Evolutionary conservation across 1,284 basidiomycete genomes (phyloP), one percentile per base, ranked within the genome.

Genomic region (Puccinia novopanici): DNA sequence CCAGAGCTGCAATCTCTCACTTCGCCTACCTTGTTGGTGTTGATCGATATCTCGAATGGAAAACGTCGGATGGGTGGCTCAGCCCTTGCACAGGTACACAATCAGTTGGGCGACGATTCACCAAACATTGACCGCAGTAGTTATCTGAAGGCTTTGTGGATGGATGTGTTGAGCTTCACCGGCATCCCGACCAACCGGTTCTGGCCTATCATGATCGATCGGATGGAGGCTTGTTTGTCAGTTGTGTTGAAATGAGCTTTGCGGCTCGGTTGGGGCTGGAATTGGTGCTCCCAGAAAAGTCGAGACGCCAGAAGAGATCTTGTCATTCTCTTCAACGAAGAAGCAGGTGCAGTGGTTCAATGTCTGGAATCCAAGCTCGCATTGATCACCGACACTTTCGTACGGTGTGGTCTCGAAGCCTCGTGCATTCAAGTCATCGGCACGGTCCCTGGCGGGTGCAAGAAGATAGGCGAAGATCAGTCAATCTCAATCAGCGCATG

Each of bases 191-290:
- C 0, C 85, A 93, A 34, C 75, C 63, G 22, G 91, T 99, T 0
- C 88, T 98, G 55, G 95, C 97, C 0, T 99, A 99, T 86, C 97
- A 99, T 86, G 97, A 99, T 98, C 96, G 96, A 27, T 98, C 96
- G 0, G 97, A 99, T 84, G 97, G 96, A 79, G 97, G 96, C 65
- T 87, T 99, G 48, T 92, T 99, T 86, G 92, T 93, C 0, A 92
- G 95, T 3, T 85, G 98, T 45, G 91, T 89, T 22, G 97, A 99
- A 87, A 99, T 99, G 97, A 90, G 91, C 61, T 98, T 99, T 84
- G 95, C 96, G 8, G 95, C 94, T 30, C 90, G 92, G 75, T 89
- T 90, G 13, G 96, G 97, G 48, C 89, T 91, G 45, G 88, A 91
- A 77, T 85, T 95, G 77, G 50, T 19, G 30, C 88, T 89, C 73